phyloP scores from a whole-genome alignment of 2,329 filamentous ascomycete species.

The Penicillium sp. region DNA sequence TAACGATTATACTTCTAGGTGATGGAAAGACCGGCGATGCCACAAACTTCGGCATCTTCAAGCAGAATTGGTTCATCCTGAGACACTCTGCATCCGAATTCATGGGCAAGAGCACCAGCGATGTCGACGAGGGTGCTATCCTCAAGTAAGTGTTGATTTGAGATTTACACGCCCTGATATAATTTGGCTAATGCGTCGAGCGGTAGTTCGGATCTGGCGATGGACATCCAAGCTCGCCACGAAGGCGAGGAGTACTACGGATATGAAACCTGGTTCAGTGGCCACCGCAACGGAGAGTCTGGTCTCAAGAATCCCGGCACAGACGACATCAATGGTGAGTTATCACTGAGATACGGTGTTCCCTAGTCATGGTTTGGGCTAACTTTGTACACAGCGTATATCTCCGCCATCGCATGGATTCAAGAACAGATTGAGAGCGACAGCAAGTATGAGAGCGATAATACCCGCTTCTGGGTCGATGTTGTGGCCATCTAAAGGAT shows the following conservation, averaged over 20 bases:
- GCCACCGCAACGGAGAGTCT: constrained; percentile 26
- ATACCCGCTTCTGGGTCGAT: constrained; percentile 32
- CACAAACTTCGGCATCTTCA: constrained; percentile 36
- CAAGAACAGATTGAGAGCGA: constrained; percentile 28
- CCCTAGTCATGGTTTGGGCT: background rate
- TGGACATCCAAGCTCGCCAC: constrained; percentile 25
- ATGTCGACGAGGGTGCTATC: constrained; percentile 28
- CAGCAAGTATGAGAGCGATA: constrained; percentile 23
- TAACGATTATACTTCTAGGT: constrained; percentile 10
- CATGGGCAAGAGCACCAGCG: constrained; percentile 14
- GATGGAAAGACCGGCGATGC: constrained; percentile 31
- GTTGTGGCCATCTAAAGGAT: constrained; percentile 20
- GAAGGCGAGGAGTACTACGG: constrained; percentile 23
- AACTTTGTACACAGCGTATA: constrained; percentile 20
- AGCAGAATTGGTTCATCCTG: constrained; percentile 35
- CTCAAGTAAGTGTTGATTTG: constrained; percentile 23
- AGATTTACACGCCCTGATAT: too few relatives aligned
- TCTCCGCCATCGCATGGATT: constrained; percentile 30
- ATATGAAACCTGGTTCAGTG: constrained; percentile 24
- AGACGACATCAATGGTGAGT: constrained; percentile 21
- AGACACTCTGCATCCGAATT: constrained; percentile 28
- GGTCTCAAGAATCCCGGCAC: constrained; percentile 23
- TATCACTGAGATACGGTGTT: background rate
- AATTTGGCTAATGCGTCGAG: background rate
- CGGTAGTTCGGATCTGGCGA: constrained; percentile 14